Percentiles rank a stretch among this genome's conserved stretches.
Conservation (phyloP, 2,329 filamentous ascomycete species). For the Colletotrichum truncatum region DNA sequence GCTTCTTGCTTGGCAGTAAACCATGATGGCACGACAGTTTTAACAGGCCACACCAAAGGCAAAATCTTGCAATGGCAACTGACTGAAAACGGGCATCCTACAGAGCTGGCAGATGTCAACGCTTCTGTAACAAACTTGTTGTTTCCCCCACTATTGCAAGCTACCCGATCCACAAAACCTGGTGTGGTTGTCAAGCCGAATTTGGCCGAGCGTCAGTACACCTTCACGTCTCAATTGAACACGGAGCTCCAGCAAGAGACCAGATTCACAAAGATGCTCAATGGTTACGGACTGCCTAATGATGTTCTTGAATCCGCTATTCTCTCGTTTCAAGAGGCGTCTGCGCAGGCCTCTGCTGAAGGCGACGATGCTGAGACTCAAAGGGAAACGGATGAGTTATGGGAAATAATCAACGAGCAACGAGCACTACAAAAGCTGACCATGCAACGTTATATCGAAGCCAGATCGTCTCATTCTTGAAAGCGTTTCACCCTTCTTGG, state of each 20-base stretch:
- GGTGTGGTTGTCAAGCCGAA: slow-evolving; percentile 83
- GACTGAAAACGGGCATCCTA: slow-evolving; percentile 72
- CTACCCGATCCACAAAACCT: slow-evolving; percentile 58
- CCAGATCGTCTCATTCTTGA: slow-evolving; percentile 33
- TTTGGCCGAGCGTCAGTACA: slow-evolving; percentile 71
- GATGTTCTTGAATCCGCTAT: slow-evolving; percentile 60
- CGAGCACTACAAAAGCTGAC: slow-evolving; percentile 44
- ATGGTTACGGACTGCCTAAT: slow-evolving; percentile 55
- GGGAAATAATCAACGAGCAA: slow-evolving; percentile 50
- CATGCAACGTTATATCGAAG: slow-evolving; percentile 38
- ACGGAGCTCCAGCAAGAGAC: slow-evolving; percentile 48
- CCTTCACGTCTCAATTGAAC: slow-evolving; percentile 71
- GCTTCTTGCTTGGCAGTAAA: slow-evolving; percentile 76
- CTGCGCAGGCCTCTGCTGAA: slow-evolving; percentile 41
- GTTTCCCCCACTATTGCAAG: slow-evolving; percentile 72
- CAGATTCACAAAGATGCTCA: slow-evolving; percentile 55
- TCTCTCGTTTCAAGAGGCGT: slow-evolving; percentile 47
- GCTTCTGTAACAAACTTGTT: slow-evolving; percentile 83
- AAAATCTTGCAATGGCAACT: slow-evolving; percentile 85
- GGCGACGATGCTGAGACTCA: slow-evolving; percentile 30
- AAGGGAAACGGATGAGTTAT: slow-evolving; percentile 47
- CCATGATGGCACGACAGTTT: slow-evolving; percentile 82
- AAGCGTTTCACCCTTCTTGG: slow-evolving; percentile 21
- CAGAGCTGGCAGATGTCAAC: slow-evolving; percentile 76
- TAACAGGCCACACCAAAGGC: slow-evolving; percentile 85